Evolutionary conservation across 2,329 filamentous ascomycete genomes (phyloP).

Genomic region (Hirsutella minnesotensis): DNA sequence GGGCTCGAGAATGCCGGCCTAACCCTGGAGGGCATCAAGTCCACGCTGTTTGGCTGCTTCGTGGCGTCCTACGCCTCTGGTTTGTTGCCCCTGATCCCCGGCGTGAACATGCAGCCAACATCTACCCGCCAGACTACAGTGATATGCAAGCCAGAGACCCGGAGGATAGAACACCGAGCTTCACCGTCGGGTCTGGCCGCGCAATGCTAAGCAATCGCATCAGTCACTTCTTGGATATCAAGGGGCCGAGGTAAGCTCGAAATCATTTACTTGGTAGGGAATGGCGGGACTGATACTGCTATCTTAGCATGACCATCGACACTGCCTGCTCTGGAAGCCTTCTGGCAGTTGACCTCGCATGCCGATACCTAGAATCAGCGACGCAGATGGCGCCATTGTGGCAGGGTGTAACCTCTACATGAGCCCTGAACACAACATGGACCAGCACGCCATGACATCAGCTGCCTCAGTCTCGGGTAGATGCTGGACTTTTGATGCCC

Average conservation of each 20-base stretch:
- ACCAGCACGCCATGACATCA: neutral
- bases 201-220: neutral
- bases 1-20: neutral
- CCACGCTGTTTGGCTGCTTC: neutral
- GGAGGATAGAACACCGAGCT: neutral
- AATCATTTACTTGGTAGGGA: neutral
- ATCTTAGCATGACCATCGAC: neutral
- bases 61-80: neutral
- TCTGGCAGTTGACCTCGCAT: neutral
- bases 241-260: neutral
- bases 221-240: neutral
- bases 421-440: slow-evolving; percentile 18
- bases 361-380: neutral
- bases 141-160: neutral
- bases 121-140: slow-evolving; percentile 1
- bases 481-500: slow-evolving; percentile 25
- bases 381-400: slow-evolving; percentile 14
- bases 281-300: no score
- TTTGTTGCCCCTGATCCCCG: neutral
- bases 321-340: neutral
- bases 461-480: slow-evolving; percentile 18
- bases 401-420: slow-evolving; percentile 18
- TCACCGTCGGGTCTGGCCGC: neutral
- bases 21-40: neutral
- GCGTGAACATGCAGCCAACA: no score